Base-by-base conservation (phyloP, 768 basidiomycete genomes). In the Crassisporium funariophilum region DNA sequence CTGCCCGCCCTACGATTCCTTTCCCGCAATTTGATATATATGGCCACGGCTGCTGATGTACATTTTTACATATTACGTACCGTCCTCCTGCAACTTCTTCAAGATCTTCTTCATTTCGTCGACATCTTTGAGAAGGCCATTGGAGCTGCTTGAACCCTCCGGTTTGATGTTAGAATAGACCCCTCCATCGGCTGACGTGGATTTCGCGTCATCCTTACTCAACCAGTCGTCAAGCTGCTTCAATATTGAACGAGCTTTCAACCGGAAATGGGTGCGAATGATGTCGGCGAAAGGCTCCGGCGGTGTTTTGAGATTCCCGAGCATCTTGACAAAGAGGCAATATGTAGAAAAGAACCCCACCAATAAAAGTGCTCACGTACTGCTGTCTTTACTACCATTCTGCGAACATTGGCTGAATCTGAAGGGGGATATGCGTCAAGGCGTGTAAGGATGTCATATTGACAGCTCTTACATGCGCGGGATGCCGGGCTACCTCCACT, bases 351-450 rank as follows among this genome's bases (percentile, higher is more conserved):
- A 41, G 8, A 27, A 22, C 34, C 19, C 16, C 31, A 13, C 9
- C 2, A 38, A 20, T 10, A 27, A n/a, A n/a, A n/a, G n/a, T 19
- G n/a, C 38, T 22, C 5, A 54, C 80, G 54, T 66, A 91, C 90
- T 46, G 94, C 93, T 29, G 90, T 91, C 60, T 79, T 83, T 25
- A 95, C 84, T 6, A 89, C 88, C 95, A 97, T 97, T 13, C 95
- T 75, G 20, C 95, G 82, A 24, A 97, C 82, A 63, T 97, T 98
- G 35, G 91, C 88, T 25, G 91, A 94, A 66, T 94, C 91, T 93
- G 55, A 8, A 58, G 19, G 25, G 23, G 39, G 9, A 34, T 36
- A 16, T 25, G 25, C 25, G 12, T 36, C 35, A 15, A 15, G 7
- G 17, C 10, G 10, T 33, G 29, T 50, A 13, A 48, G 13, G 40